Base-by-base conservation (phyloP, 1,139 yeast species). In the Meyerozyma guilliermondii region DNA sequence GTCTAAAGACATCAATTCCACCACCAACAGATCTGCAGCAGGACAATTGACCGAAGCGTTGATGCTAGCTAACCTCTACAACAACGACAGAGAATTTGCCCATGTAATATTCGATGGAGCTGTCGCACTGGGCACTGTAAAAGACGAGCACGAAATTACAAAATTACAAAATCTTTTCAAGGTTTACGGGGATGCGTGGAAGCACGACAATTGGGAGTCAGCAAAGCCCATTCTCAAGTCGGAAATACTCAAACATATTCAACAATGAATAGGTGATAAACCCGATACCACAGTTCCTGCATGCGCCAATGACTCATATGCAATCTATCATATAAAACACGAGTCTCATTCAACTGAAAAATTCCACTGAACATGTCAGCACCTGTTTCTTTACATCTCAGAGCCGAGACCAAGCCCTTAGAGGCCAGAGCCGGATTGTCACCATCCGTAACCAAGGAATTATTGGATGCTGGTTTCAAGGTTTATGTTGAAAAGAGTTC, bases 1-100 rank as follows among this genome's bases (percentile, higher is more conserved):
- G 8, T 64, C 77, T 1, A 52, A 51, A 7, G 58, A 62, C 6
- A 53, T 70, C 5, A 72, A 73, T 42, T 62, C 61, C 6, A 44
- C 38, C 2, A 60, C 69, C 1, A 60, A 60, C 3, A 52, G 75
- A 24, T 69, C 80, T 0, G 65, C 72, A 2, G 62, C 76, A 17
- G 82, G 81, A 0, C 50, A 65, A 23, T 53, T 82, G 18, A 74
- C 83, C 0, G 81, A 81, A 50, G 63, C 84, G 1, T 60, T 83
- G 41, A 60, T 81, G 17, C 52, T 79, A 18, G 71, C 78, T 1
- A 68, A 65, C 42, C 59, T 84, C 30, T 63, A 71, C 17, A 69
- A 71, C 30, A 65, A 69, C 31, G 88, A 84, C 52, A 58, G 87
- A 33, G 82, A 79, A 43, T 75, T 84, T 56, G 87, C 88, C 0